Evolutionary conservation across 495 filamentous ascomycete genomes (phyloP), one percentile per base, ranked within the genome.

Genomic region (Penicillium flavigenum): DNA sequence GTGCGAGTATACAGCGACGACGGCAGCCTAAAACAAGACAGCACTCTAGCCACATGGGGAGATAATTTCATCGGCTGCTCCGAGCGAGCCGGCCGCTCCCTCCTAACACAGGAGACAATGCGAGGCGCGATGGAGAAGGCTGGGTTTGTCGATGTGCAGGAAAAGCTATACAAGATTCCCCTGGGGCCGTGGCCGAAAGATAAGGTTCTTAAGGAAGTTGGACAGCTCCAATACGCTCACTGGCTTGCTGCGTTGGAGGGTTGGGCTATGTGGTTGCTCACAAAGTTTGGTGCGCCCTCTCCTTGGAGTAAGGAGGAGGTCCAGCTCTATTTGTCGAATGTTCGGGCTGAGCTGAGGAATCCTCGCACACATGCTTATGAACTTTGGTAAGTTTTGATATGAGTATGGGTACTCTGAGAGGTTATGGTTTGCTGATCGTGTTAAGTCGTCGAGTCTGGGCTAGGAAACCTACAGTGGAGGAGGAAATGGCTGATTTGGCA

Each of bases 131-230:
- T 52, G 2, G 50, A 66, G 44, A 63, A 63, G 14, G 67, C 67
- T 12, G 73, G 72, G 0, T 74, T 76, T 50, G 60, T 58, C 16
- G 70, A 74, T 19, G 59, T 69, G 0, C 57, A 63, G 3, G 57
- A 65, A 58, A 70, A 69, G 19, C 64, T 76, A 6, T 83, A 82
- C 54, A 84, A 86, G 52, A 72, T 87, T 51, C 87, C 86, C 6
- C 72, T 86, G 48, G 85, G 85, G 1, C 75, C 79, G 1, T 90
- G 86, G 86, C 74, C 85, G 5, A 83, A 76, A 63, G 84, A 88
- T 57, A 78, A 76, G 29, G 69, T 77, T 16, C 62, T 88, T 61
- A 88, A 88, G 64, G 80, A 81, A 56, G 83, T 86, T 26, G 87
- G 87, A 62, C 74, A 78, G 51, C 83, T 80, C n/a, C 83, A 87